Evolutionary conservation across 306 rosid genomes (phyloP), one percentile per base, ranked within the genome.

Genomic region (Vigna hirtella): DNA sequence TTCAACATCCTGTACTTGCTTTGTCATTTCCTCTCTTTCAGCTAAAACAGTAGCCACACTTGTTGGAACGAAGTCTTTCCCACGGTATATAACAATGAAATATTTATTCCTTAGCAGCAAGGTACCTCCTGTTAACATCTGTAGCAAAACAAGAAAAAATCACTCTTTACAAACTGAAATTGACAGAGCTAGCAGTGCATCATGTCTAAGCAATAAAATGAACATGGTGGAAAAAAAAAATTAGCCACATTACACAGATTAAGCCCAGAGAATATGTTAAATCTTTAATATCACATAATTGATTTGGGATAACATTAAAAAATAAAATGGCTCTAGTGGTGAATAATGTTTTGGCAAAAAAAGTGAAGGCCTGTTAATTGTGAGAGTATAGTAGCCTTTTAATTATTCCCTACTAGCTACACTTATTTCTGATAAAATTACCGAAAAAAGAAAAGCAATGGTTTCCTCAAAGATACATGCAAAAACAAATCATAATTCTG

Each of bases 31-130:
- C 88, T 87, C 90, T 86, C 99, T 93, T 86, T 96, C 97, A 36
- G 96, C 90, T 81, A 96, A 83, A 79, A 86, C 91, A 55, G 90
- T 45, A 42, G 98, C 97, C 65, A 96, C 97, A 79, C 78, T 83
- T 65, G 96, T 84, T 52, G 99, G 97, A 66, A 96, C 84, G 81
- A 96, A 96, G 88, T 96, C 99, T 83, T 96, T 96, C 65, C 98
- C 98, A 6, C 99, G 97, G 82, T 87, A 96, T 56, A 93, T 87
- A 77, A 96, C 97, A 79, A 96, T 90, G 86, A 86, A 93, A 83
- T 87, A 96, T 79, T 88, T 93, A 87, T 96, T 90, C 87, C 99
- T 88, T 78, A 93, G 92, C 50, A 96, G 87, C 87, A 96, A 85
- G 83, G 89, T 89, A 42, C 99, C 99, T 75, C 98, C 97, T 49